Conservation (phyloP, 176 grass and related monocot species). For the Aegilops umbellulata region DNA sequence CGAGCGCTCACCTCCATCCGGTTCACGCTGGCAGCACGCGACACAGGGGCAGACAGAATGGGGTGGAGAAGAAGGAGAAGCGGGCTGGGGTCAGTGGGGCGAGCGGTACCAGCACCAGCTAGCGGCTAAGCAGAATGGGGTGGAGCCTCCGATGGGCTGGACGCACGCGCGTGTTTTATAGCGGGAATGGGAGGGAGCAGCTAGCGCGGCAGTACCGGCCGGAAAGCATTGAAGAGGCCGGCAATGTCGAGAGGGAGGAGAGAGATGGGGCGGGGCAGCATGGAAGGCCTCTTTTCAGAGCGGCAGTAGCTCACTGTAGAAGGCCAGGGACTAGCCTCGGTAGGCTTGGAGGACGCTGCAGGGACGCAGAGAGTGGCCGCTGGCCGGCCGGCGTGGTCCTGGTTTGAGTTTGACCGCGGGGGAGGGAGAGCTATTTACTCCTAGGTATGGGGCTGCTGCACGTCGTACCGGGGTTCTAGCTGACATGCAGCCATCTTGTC, state of each 20-base stretch:
- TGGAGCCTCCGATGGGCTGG: background rate
- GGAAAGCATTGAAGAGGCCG: too few species aligned
- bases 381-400: background rate
- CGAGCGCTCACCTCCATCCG: background rate
- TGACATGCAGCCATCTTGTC: background rate
- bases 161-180: background rate
- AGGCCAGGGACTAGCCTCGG: too few species aligned
- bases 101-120: background rate
- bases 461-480: background rate
- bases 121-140: background rate
- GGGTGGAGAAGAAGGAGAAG: background rate
- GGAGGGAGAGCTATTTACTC: background rate
- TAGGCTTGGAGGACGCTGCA: background rate
- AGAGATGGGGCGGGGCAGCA: background rate
- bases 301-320: background rate
- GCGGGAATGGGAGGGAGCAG: background rate
- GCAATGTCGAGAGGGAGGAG: background rate
- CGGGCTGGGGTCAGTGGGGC: background rate
- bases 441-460: background rate
- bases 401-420: conserved; percentile 10
- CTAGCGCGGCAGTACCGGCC: too few species aligned
- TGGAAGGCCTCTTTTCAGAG: background rate
- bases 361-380: background rate
- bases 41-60: background rate
- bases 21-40: background rate